Evolutionary conservation across 1,139 yeast genomes (phyloP), one percentile per base, ranked within the genome.

Genomic region (Entelexis sorbosivorans): DNA sequence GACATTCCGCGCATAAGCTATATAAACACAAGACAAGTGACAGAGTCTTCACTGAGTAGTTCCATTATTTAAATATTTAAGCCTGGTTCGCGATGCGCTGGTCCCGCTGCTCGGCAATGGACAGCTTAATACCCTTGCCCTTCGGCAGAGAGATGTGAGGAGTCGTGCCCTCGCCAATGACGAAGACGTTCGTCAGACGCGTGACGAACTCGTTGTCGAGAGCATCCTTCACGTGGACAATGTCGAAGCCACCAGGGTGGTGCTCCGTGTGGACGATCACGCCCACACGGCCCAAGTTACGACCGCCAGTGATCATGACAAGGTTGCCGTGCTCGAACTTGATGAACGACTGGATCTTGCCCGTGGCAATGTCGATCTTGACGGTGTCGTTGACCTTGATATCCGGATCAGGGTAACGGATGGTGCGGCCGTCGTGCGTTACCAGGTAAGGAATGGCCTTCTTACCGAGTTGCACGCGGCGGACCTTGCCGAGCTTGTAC

Each of bases 231-330:
- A 89, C 82, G 85, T 89, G 97, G 67, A 89, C 96, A 74, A 89
- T 83, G 75, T 89, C 97, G 80, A 91, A 89, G 73, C 97, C 97
- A 74, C 98, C 98, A 73, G 89, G 96, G 81, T 89, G 98, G 78
- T 85, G 87, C 79, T 89, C 98, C 77, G 94, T 84, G 93, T 89
- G 96, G 66, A 83, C 79, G 73, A 89, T 88, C 65, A 86, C 88
- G 83, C 98, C 98, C 72, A 88, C 89, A 77, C 98, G 85, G 73
- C 98, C 98, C 94, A 89, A 82, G 84, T 87, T 88, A 77, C 96
- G 91, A 78, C 97, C 97, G 78, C 97, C 97, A 64, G 96, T 89
- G 73, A 85, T 93, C 93, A 88, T 89, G 64, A 83, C 96, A 71
- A 87, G 78, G 75, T 80, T 86, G 74, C 97, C 97, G 68, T 91